phyloP scores from a whole-genome alignment of 176 grass and related monocot genomes.

The Eleusine coracana region DNA sequence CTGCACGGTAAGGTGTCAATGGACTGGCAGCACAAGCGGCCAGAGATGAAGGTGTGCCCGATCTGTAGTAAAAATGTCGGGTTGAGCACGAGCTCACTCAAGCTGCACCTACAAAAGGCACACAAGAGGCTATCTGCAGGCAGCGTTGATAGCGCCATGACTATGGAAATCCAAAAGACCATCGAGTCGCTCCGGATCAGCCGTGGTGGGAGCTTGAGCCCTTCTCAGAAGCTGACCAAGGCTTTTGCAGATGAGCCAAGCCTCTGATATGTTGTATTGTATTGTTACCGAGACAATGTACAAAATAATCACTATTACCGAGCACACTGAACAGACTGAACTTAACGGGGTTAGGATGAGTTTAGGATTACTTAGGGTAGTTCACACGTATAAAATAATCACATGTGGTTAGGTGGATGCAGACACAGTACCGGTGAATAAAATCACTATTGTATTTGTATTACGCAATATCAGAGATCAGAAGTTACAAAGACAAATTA shows the following conservation, averaged over 20 bases:
- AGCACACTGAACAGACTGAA: slow-evolving; percentile 3
- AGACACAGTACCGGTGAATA: background rate
- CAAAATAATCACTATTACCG: no score
- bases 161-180: slow-evolving; percentile 77
- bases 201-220: slow-evolving; percentile 71
- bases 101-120: slow-evolving; percentile 89
- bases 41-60: slow-evolving; percentile 91
- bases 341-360: background rate
- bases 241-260: slow-evolving; percentile 35
- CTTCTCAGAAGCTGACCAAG: slow-evolving; percentile 64
- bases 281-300: background rate
- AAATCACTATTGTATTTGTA: background rate
- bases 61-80: slow-evolving; percentile 85
- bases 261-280: slow-evolving; percentile 26
- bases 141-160: slow-evolving; percentile 89
- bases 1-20: slow-evolving; percentile 86
- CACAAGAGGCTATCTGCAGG: slow-evolving; percentile 74
- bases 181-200: slow-evolving; percentile 57
- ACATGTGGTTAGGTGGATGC: background rate
- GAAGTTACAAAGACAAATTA: background rate
- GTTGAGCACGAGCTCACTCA: slow-evolving; percentile 93
- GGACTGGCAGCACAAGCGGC: slow-evolving; percentile 91
- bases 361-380: background rate
- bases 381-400: background rate
- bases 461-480: background rate